Percentiles rank a stretch among this genome's conserved stretches.
Conservation (phyloP, 805 yeast genomes). For the Wickerhamiella brachini region DNA sequence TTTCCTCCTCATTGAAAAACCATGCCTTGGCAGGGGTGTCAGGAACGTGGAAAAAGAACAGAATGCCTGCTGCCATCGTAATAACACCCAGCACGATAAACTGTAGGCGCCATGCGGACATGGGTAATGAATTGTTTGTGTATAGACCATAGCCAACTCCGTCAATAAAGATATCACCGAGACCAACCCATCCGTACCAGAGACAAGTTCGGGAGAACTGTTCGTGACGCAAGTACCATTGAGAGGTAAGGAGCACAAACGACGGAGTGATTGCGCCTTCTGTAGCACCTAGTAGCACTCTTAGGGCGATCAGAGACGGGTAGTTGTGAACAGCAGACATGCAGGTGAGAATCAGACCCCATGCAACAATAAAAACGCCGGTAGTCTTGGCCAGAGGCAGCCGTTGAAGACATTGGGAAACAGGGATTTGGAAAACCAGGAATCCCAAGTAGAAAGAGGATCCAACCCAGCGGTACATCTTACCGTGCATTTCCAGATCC, state of each 20-base stretch:
- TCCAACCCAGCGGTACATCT: constrained; percentile 31
- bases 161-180: constrained; percentile 31
- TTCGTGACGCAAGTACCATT: constrained; percentile 37
- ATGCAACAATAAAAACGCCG: constrained; percentile 34
- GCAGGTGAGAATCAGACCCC: constrained; percentile 46
- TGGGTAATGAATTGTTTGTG: constrained; percentile 12
- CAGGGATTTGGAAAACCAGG: constrained; percentile 39
- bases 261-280: constrained; percentile 45
- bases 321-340: constrained; percentile 33
- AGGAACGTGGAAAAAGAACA: constrained; percentile 27
- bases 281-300: constrained; percentile 37
- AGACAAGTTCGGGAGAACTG: constrained; percentile 25
- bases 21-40: constrained; percentile 37
- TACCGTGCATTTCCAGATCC: constrained; percentile 31
- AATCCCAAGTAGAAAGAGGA: constrained; percentile 51
- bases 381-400: constrained; percentile 42
- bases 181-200: constrained; percentile 27
- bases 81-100: constrained; percentile 41
- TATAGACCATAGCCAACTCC: constrained; percentile 33
- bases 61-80: constrained; percentile 28
- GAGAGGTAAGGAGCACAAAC: constrained; percentile 40
- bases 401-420: constrained; percentile 33
- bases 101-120: constrained; percentile 36
- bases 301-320: constrained; percentile 32
- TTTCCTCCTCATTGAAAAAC: constrained; percentile 33